These are phyloP conservation scores for Colletotrichum higginsianum DNA, from an alignment of 2,329 filamentous ascomycete species.

Conservation along the genomic window DNA sequence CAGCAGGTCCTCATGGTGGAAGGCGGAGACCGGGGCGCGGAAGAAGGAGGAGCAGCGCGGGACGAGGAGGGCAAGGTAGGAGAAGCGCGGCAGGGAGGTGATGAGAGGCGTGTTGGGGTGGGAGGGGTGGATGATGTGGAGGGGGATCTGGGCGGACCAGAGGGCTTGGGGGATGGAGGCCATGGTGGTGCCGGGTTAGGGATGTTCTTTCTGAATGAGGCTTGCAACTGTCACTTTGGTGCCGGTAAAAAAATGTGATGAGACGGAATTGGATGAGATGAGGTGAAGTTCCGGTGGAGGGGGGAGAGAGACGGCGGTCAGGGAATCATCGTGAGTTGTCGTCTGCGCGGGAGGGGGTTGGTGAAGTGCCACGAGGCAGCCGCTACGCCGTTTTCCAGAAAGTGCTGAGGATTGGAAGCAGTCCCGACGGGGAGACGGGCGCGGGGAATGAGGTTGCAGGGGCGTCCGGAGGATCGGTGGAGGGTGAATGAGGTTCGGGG, in stretches of 20 bases:
- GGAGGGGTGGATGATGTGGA: slow-evolving; percentile 68
- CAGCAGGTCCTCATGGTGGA: slow-evolving; percentile 70
- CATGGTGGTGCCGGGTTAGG: slow-evolving; percentile 2
- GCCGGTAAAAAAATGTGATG: not conserved
- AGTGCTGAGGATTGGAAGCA: not conserved
- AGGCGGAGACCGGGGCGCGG: slow-evolving; percentile 68
- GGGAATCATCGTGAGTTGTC: slow-evolving; percentile 2
- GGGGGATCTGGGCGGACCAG: slow-evolving; percentile 69
- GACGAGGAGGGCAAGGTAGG: slow-evolving; percentile 71
- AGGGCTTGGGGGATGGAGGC: slow-evolving; percentile 61
- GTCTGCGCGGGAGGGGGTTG: not conserved
- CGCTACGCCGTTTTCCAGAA: not conserved
- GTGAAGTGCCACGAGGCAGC: not conserved
- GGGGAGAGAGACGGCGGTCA: slow-evolving; percentile 4
- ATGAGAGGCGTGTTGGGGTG: slow-evolving; percentile 65
- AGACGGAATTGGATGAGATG: not conserved
- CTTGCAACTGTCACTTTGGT: no score
- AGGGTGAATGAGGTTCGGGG: slow-evolving; percentile 17
- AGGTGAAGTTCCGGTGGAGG: not conserved
- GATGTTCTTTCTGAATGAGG: no score
- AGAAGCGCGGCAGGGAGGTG: slow-evolving; percentile 69
- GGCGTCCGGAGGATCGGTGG: slow-evolving; percentile 2
- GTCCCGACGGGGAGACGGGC: no score
- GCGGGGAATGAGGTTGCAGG: slow-evolving; percentile 17
- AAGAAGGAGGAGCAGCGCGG: slow-evolving; percentile 70